phyloP scores from a whole-genome alignment of 176 grass and related monocot species.

The Oryza australiensis region DNA sequence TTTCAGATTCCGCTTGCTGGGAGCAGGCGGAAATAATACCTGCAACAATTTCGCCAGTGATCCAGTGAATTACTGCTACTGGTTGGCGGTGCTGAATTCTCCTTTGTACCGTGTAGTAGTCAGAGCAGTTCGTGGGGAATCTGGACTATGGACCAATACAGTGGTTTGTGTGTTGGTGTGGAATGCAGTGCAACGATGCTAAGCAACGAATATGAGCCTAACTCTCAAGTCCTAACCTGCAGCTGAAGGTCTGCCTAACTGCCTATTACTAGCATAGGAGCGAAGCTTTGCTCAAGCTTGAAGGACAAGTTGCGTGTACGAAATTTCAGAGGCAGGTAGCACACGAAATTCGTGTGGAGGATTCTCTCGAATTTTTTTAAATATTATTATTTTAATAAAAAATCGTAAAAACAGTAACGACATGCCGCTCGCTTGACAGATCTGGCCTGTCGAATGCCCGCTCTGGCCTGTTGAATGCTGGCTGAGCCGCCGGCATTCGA shows the following conservation, averaged over 20 bases:
- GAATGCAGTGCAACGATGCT: slow-evolving; percentile 14
- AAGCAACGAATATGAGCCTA: slow-evolving; percentile 62
- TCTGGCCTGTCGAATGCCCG: no score
- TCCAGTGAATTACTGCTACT: neutral
- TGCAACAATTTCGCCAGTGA: no score
- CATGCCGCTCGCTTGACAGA: no score
- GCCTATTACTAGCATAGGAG: neutral
- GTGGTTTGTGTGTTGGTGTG: neutral
- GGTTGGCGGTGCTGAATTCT: neutral
- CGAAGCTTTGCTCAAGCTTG: slow-evolving; percentile 34
- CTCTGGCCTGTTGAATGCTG: no score
- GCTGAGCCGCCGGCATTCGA: no score
- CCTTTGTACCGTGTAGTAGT: neutral
- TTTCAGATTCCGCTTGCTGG: neutral
- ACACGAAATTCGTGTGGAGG: neutral
- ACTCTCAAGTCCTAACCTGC: slow-evolving; percentile 25
- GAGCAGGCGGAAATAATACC: no score
- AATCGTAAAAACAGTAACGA: no score
- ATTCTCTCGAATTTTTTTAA: no score
- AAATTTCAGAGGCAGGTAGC: neutral
- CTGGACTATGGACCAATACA: neutral
- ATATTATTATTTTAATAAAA: no score
- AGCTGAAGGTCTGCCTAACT: slow-evolving; percentile 27
- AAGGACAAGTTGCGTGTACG: slow-evolving; percentile 19
- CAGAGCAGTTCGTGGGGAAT: slow-evolving; percentile 14